Percentiles rank a stretch among this genome's conserved stretches.
These are phyloP conservation scores for Acer saccharum DNA, from an alignment of 345 rosid genomes.

Conservation along the genomic window DNA sequence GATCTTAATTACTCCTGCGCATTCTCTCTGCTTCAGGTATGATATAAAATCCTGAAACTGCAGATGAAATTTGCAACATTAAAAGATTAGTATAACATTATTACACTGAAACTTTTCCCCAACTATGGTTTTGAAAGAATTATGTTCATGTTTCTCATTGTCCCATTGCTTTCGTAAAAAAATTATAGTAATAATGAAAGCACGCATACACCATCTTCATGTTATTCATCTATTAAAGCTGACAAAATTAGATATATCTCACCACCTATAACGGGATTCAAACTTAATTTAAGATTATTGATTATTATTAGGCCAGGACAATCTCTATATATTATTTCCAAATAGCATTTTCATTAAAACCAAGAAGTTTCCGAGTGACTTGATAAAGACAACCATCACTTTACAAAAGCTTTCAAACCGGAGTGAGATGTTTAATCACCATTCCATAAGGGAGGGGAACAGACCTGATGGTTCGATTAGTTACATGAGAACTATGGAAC, in stretches of 20 bases:
- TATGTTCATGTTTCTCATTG: not conserved
- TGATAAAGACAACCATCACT: not conserved
- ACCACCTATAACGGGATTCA: not conserved
- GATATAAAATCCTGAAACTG: constrained; percentile 94
- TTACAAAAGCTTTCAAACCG: not conserved
- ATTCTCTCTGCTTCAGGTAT: constrained; percentile 91
- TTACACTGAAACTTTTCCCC: not conserved
- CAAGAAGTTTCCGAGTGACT: no score
- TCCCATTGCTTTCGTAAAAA: no score
- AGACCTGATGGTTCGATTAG: not conserved
- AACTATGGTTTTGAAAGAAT: not conserved
- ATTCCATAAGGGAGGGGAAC: not conserved
- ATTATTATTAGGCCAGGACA: not conserved
- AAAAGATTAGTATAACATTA: not conserved
- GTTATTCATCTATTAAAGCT: not conserved
- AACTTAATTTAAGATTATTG: not conserved
- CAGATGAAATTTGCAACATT: constrained; percentile 7
- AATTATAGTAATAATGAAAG: not conserved
- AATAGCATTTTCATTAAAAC: not conserved
- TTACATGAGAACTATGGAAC: not conserved
- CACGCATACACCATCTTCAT: not conserved
- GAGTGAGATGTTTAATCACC: not conserved
- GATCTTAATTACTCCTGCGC: constrained; percentile 96
- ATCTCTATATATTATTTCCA: not conserved
- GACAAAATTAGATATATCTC: not conserved